These are phyloP conservation scores for Calendula officinalis DNA, from an alignment of 129 eudicot species.

Conservation along the genomic window DNA sequence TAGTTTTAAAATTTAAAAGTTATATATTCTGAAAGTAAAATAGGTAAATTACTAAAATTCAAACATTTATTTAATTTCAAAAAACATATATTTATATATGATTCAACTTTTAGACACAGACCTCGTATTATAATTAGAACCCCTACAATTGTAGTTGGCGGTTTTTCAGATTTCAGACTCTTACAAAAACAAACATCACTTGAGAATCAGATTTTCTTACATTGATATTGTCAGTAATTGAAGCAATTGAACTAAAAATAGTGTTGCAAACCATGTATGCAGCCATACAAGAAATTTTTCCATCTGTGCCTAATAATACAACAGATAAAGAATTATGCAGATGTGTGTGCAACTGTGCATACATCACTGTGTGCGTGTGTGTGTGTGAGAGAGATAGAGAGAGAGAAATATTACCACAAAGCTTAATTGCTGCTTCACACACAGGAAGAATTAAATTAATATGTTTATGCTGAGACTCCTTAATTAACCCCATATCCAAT, in stretches of 20 bases:
- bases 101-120: no score
- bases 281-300: constrained; percentile 40
- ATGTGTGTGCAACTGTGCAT: not conserved
- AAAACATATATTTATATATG: no score
- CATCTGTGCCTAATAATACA: constrained; percentile 41
- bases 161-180: no score
- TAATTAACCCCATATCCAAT: constrained; percentile 55
- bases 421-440: constrained; percentile 62
- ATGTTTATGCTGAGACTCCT: constrained; percentile 40
- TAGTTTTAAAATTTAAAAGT: no score
- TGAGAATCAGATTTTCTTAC: constrained; percentile 33
- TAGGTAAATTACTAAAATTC: no score
- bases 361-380: not conserved
- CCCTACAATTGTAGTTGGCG: no score
- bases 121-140: no score
- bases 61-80: no score
- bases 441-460: constrained; percentile 41
- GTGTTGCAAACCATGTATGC: constrained; percentile 46
- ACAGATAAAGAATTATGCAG: not conserved
- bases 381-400: not conserved
- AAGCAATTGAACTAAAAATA: constrained; percentile 44
- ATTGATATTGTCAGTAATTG: constrained; percentile 35
- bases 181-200: no score
- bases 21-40: no score
- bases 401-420: constrained; percentile 47